phyloP scores from a whole-genome alignment of 352 stramenopile species.

The Pythium pyrilobum region DNA sequence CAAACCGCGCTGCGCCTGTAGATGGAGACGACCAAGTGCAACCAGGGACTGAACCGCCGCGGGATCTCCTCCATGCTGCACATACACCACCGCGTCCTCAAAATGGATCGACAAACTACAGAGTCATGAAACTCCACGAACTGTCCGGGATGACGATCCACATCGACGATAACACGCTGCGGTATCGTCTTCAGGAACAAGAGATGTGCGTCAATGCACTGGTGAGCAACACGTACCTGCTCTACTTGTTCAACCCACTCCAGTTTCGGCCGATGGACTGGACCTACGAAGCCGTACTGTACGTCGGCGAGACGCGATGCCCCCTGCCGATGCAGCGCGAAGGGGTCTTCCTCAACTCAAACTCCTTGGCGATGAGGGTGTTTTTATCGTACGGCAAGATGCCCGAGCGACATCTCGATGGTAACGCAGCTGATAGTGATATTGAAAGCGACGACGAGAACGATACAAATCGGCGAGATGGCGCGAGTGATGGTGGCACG shows the following conservation, averaged over 20 bases:
- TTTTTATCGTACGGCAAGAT: slow-evolving; percentile 86
- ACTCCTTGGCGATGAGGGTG: slow-evolving; percentile 57
- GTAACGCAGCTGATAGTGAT: background rate
- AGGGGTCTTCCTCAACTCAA: slow-evolving; percentile 77
- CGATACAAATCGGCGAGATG: background rate
- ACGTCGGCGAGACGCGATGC: slow-evolving; percentile 46
- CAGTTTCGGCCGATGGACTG: slow-evolving; percentile 78
- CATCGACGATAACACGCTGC: slow-evolving; percentile 82
- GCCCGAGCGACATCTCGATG: slow-evolving; percentile 24
- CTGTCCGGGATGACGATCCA: slow-evolving; percentile 81
- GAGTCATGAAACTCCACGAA: slow-evolving; percentile 64
- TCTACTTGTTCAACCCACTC: slow-evolving; percentile 86
- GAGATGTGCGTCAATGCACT: slow-evolving; percentile 76
- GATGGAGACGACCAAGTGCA: background rate
- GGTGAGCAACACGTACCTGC: slow-evolving; percentile 81
- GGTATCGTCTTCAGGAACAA: slow-evolving; percentile 49
- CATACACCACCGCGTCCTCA: background rate
- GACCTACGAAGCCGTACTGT: slow-evolving; percentile 64
- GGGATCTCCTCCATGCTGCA: background rate
- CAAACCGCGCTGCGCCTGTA: background rate
- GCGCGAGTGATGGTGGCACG: slow-evolving; percentile 17
- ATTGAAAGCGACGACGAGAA: slow-evolving; percentile 8
- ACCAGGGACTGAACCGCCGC: background rate
- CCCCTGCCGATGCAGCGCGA: slow-evolving; percentile 58
- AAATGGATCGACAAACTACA: slow-evolving; percentile 1